Conservation (phyloP, 441 rosid genomes). For the Manihot esculenta region DNA sequence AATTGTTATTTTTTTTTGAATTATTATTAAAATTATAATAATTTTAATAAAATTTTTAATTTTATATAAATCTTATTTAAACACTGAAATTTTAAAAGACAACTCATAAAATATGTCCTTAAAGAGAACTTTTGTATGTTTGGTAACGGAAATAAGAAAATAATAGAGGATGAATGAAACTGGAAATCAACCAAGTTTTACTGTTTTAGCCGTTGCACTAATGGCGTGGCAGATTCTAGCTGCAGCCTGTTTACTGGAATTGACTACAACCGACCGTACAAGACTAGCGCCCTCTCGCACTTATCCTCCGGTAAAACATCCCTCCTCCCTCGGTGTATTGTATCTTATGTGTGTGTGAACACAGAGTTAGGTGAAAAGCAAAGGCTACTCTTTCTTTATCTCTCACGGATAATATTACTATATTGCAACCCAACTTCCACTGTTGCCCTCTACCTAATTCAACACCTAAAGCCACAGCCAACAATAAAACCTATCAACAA, state of each 20-base stretch:
- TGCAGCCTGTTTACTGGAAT: constrained; percentile 36
- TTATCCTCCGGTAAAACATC: neutral
- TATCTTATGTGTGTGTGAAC: neutral
- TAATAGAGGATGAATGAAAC: neutral
- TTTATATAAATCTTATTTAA: too few species aligned
- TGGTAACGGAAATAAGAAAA: neutral
- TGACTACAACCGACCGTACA: constrained; percentile 38
- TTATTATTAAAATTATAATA: too few species aligned
- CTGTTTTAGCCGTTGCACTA: too few species aligned
- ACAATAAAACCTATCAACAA: neutral
- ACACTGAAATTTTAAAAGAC: too few species aligned
- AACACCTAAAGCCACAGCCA: constrained; percentile 18
- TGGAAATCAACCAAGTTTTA: neutral
- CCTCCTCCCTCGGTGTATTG: too few species aligned
- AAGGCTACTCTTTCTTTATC: constrained; percentile 25
- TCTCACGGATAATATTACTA: constrained; percentile 7
- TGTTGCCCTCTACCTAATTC: constrained; percentile 42
- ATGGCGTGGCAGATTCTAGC: constrained; percentile 33
- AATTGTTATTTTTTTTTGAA: too few species aligned
- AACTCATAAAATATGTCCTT: too few species aligned
- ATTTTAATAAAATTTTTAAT: too few species aligned
- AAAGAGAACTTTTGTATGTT: too few species aligned
- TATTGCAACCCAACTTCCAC: constrained; percentile 39
- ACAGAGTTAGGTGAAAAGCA: constrained; percentile 68
- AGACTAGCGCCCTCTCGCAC: constrained; percentile 32